Percentiles rank a stretch among this genome's conserved stretches.
These are phyloP conservation scores for Aplosporella prunicola DNA, from an alignment of 2,329 filamentous ascomycete species.

Conservation along the genomic window DNA sequence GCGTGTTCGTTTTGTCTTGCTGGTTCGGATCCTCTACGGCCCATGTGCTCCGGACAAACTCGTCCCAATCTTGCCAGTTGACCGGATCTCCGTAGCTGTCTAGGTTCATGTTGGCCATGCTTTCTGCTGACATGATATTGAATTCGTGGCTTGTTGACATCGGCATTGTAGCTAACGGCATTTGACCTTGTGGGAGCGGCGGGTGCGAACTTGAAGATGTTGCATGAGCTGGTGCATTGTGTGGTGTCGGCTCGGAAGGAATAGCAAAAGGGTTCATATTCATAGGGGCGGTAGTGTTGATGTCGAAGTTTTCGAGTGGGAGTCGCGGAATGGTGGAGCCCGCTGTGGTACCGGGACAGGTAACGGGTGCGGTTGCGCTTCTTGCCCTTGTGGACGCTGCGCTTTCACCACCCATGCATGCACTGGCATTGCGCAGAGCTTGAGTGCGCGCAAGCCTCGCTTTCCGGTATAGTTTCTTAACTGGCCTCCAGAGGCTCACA, in stretches of 20 bases:
- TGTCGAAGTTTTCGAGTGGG: constrained; percentile 2
- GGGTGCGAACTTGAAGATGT: neutral
- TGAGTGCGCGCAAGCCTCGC: constrained; percentile 1
- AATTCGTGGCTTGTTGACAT: too few relatives aligned
- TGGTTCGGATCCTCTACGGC: neutral
- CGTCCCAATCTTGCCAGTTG: constrained; percentile 9
- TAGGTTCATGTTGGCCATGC: constrained; percentile 2
- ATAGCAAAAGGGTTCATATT: too few relatives aligned
- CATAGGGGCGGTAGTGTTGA: too few relatives aligned
- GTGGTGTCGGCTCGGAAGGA: too few relatives aligned
- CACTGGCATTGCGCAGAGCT: neutral
- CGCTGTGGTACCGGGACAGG: neutral
- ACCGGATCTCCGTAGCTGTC: constrained; percentile 7
- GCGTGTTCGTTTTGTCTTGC: constrained; percentile 6
- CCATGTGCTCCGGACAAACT: constrained; percentile 10
- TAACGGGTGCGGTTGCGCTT: neutral
- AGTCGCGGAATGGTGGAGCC: neutral
- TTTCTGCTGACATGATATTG: neutral
- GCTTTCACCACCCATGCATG: too few relatives aligned
- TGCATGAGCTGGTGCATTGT: too few relatives aligned
- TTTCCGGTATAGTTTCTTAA: constrained; percentile 9
- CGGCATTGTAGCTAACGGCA: too few relatives aligned
- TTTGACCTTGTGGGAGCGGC: neutral
- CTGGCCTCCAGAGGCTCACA: constrained; percentile 8
- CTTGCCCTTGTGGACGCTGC: too few relatives aligned